phyloP scores from a whole-genome alignment of 371 early-diverging fungal species.

The Nematocida ausubeli region DNA sequence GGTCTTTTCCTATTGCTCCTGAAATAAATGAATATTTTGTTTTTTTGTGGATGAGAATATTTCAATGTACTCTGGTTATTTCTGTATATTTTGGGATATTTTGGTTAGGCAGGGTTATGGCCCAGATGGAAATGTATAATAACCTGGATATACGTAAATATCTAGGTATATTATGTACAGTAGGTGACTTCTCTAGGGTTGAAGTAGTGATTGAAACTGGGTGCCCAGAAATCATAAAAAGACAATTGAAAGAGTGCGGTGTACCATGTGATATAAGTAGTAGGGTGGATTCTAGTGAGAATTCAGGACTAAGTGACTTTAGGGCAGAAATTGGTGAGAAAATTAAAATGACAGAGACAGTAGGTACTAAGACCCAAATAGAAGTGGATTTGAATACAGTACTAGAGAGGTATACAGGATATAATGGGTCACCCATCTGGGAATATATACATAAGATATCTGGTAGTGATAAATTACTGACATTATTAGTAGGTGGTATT shows the following conservation, averaged over 20 bases:
- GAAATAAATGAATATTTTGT: conserved; percentile 55
- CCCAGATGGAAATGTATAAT: too few relatives aligned
- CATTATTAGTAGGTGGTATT: neutral
- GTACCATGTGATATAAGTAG: neutral
- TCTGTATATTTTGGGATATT: too few relatives aligned
- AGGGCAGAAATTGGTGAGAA: conserved; percentile 30
- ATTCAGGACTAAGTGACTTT: neutral
- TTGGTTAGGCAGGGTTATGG: too few relatives aligned
- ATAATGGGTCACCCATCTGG: conserved; percentile 39
- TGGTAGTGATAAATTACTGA: conserved; percentile 21
- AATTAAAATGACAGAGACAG: neutral
- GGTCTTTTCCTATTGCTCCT: conserved; percentile 52
- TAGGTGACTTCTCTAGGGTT: neutral
- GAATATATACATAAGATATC: conserved; percentile 11
- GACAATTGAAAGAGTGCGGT: conserved; percentile 2
- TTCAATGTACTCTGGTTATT: too few relatives aligned
- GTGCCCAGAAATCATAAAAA: conserved; percentile 4
- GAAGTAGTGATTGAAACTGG: neutral
- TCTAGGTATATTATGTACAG: neutral
- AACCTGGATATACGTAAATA: neutral
- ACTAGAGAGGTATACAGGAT: conserved; percentile 47
- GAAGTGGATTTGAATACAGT: conserved; percentile 33
- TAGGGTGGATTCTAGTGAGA: neutral
- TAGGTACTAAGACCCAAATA: neutral
- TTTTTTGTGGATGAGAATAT: too few relatives aligned